A percentile compares a stretch with the other conserved stretches of the same genome.
Evolutionary conservation across 2,329 filamentous ascomycete species (phyloP).

Genomic region (Aspergillus piperis): DNA sequence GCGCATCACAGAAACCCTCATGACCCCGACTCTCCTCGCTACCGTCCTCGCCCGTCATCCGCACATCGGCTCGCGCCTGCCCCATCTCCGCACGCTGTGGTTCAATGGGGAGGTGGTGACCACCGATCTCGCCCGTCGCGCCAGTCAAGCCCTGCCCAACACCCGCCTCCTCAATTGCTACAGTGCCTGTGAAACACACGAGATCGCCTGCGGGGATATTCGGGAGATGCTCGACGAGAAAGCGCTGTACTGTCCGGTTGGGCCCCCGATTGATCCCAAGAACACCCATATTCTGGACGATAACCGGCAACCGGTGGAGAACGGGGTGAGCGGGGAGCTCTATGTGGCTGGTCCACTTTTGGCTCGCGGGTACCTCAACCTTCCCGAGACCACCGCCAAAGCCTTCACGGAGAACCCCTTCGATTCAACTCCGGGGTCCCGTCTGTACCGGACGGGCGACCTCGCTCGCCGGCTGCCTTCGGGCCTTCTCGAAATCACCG

Average conservation of each 20-base stretch:
- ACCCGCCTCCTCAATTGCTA: conserved; percentile 76
- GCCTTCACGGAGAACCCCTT: conserved; percentile 71
- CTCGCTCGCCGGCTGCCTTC: conserved; percentile 66
- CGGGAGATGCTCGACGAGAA: conserved; percentile 66
- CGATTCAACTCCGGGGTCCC: conserved; percentile 58
- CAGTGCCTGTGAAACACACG: conserved; percentile 79
- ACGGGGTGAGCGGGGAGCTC: conserved; percentile 69
- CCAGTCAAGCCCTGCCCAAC: conserved; percentile 67
- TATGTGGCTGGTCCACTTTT: conserved; percentile 73
- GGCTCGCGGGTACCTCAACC: conserved; percentile 75
- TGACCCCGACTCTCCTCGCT: conserved; percentile 78
- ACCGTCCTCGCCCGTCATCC: conserved; percentile 71
- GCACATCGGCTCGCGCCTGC: conserved; percentile 63
- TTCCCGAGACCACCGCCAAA: conserved; percentile 74
- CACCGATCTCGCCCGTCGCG: conserved; percentile 71
- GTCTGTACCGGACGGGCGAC: conserved; percentile 76
- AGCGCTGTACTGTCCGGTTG: conserved; percentile 70
- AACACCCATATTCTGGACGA: conserved; percentile 74
- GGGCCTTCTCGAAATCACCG: conserved; percentile 72
- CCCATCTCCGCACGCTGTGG: conserved; percentile 71
- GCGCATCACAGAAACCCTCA: conserved; percentile 75
- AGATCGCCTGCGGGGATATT: conserved; percentile 76
- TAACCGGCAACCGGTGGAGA: conserved; percentile 62
- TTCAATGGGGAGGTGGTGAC: conserved; percentile 82
- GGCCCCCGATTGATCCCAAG: conserved; percentile 66